phyloP scores from a whole-genome alignment of 805 yeast genomes.

The Scheffersomyces spartinae region DNA sequence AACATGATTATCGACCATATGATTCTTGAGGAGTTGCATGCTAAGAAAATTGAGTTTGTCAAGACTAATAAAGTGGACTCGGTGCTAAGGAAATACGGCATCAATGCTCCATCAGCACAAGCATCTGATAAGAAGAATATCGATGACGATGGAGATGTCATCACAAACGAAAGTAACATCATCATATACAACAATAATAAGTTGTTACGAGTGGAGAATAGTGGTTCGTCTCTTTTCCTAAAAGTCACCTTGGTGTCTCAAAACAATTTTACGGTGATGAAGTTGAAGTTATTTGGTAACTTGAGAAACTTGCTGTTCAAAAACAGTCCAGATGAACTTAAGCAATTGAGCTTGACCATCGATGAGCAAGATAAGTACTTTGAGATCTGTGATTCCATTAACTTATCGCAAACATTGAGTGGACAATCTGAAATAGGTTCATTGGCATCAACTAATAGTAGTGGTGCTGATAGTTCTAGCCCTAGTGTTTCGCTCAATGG shows the following conservation, averaged over 20 bases:
- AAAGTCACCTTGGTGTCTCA: conserved; percentile 14
- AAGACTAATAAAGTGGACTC: conserved; percentile 10
- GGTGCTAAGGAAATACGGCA: too few species aligned
- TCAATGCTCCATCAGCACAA: too few species aligned
- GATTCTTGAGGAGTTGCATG: too few species aligned
- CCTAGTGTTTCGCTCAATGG: too few species aligned
- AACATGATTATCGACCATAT: conserved; percentile 39
- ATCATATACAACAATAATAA: conserved; percentile 14
- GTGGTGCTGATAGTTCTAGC: too few species aligned
- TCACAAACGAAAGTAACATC: too few species aligned
- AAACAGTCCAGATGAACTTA: conserved; percentile 9
- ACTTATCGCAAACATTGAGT: too few species aligned
- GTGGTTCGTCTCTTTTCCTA: conserved; percentile 22
- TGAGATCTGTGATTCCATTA: conserved; percentile 18
- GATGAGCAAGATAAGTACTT: conserved; percentile 12
- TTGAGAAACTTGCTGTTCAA: conserved; percentile 14
- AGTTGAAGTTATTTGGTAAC: conserved; percentile 14
- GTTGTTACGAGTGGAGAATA: conserved; percentile 20
- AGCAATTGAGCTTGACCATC: conserved; percentile 11
- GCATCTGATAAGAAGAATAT: too few species aligned
- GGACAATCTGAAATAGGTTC: too few species aligned
- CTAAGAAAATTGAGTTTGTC: conserved; percentile 21
- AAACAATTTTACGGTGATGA: conserved; percentile 12
- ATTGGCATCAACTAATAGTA: too few species aligned
- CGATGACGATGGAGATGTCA: too few species aligned